Base-by-base conservation (phyloP, 495 filamentous ascomycete genomes). In the Trichoderma gamsii region DNA sequence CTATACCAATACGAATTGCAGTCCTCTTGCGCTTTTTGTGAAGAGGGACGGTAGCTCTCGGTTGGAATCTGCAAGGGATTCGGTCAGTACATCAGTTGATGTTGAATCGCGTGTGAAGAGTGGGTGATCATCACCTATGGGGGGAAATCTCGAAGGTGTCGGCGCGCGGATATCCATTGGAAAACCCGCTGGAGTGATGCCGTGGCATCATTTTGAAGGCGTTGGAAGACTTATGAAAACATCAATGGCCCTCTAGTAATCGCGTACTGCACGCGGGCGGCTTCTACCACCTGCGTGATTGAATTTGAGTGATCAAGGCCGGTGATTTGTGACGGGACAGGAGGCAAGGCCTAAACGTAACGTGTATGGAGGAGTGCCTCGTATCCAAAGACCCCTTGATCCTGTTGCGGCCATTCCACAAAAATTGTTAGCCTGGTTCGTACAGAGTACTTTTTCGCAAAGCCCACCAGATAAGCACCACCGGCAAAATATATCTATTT, bases 111-210 rank as follows among this genome's bases (percentile, higher is more conserved):
- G 9, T 23, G 23, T 13, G 21, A 63, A 29, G 38, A 23, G 66
- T 72, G 66, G 93, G 90, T 75, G 93, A 93, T 97, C 73, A 97
- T 96, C 73, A 97, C 92, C 90, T 89, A 75, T 97, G 92, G 71
- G 93, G 91, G 70, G 92, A 92, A 73, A 97, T 92, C 69, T 91
- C 91, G 75, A 96, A 95, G 61, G 88, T 90, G 69, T 79, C 85
- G 69, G 76, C 78, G 27, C 89, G 90, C 75, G 89, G 86, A 70
- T 92, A 86, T 75, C 91, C 92, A 81, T 93, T 96, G 38, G 86
- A 84, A 77, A 89, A 89, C 78, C 89, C 88, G 82, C 86, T 74
- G 41, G 78, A 79, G 76, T 86, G 81, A 77, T 87, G 84, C 71
- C 85, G 76, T 49, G 84, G 80, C 74, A 82, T 78, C 83, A 82